Base-by-base conservation (phyloP, 73 alveolate genomes). In the Symbiodinium pilosum region DNA sequence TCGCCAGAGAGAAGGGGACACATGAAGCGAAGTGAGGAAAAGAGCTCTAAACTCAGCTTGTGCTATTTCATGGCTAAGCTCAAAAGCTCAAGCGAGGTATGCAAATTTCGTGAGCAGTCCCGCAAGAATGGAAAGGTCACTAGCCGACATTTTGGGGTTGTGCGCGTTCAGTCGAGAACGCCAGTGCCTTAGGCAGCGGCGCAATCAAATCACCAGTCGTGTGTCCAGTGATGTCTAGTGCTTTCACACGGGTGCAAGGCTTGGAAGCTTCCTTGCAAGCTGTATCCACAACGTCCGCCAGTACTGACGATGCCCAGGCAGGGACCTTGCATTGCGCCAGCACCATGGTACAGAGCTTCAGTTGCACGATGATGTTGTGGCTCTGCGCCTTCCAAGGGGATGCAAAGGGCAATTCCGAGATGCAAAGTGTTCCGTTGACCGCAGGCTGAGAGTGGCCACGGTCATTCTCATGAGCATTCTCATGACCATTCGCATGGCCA, bases 141-240 rank as follows among this genome's bases (percentile, higher is more conserved):
- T 88, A 34, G 95, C 69, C 34, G 95, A 88, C 44, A 88, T 88
- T 26, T 81, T 88, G 42, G 95, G 95, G 75, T 14, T 88, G 34
- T 68, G 75, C 38, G 95, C 95, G 20, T 88, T 88, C 26, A 59
- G 75, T 73, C 59, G 75, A 32, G 95, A 88, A 69, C 86, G 95
- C 42, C 1, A 18, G 75, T 43, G 71, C 36, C 95, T 41, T 30
- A 34, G n/a, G n/a, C n/a, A n/a, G n/a, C n/a, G n/a, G n/a, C n/a
- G n/a, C n/a, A n/a, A n/a, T n/a, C n/a, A n/a, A n/a, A n/a, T n/a
- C n/a, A n/a, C n/a, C n/a, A n/a, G n/a, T n/a, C n/a, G n/a, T n/a
- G n/a, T n/a, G n/a, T n/a, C n/a, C n/a, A n/a, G n/a, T n/a, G n/a
- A n/a, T n/a, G n/a, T n/a, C 59, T 14, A 47, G 14, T 14, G 6